Percentiles rank a stretch among this genome's conserved stretches.
Evolutionary conservation across 1,284 basidiomycete genomes (phyloP).

Genomic region (Gastroboletus turbinatus): DNA sequence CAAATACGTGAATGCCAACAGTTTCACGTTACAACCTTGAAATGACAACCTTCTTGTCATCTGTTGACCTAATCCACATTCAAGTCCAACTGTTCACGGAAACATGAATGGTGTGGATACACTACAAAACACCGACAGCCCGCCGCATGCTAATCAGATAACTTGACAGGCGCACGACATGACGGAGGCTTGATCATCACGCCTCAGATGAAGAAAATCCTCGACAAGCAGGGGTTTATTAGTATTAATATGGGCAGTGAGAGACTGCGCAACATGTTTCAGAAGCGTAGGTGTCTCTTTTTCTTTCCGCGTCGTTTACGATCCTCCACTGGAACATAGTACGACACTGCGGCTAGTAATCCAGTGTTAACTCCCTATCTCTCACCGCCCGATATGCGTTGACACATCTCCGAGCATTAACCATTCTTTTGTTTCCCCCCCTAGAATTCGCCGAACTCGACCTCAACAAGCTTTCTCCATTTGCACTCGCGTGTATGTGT

Average conservation of each 20-base stretch:
- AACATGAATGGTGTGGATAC: conserved; percentile 17
- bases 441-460: conserved; percentile 28
- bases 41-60: no score
- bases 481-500: conserved; percentile 39
- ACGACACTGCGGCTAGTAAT: not conserved
- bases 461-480: conserved; percentile 34
- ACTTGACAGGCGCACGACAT: conserved; percentile 4
- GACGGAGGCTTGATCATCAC: conserved; percentile 39
- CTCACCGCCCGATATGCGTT: not conserved
- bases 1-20: not conserved
- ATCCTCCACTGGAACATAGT: not conserved
- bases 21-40: not conserved
- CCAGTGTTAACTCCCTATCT: not conserved
- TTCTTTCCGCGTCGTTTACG: not conserved
- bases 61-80: not conserved
- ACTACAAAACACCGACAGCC: not conserved
- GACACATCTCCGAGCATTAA: not conserved
- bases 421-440: not conserved
- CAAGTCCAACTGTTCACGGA: not conserved
- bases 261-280: conserved; percentile 39
- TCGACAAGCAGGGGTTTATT: conserved; percentile 40
- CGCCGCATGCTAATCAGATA: conserved; percentile 1
- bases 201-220: conserved; percentile 39
- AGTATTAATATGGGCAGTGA: conserved; percentile 34
- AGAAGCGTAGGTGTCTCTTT: conserved; percentile 30